Percentiles rank a stretch among this genome's conserved stretches.
phyloP scores from a whole-genome alignment of 257 asterid species.

The Jacaranda copaia region DNA sequence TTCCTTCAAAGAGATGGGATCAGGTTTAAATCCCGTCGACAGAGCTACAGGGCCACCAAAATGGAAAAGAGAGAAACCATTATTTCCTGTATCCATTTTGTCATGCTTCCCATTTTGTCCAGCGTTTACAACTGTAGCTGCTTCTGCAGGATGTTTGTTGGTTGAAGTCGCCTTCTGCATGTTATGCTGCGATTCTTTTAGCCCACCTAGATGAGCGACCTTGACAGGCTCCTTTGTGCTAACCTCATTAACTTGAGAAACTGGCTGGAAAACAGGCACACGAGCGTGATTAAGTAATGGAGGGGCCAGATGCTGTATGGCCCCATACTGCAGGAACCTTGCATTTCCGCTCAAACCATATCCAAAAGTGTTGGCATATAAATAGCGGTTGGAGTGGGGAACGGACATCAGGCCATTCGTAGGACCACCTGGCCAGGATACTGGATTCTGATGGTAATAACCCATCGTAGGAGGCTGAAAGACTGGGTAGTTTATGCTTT shows the following conservation, averaged over 20 bases:
- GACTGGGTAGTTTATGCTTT: slow-evolving; percentile 65
- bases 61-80: slow-evolving; percentile 94
- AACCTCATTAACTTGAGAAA: slow-evolving; percentile 59
- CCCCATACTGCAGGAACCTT: slow-evolving; percentile 69
- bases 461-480: slow-evolving; percentile 76
- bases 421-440: slow-evolving; percentile 70
- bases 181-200: slow-evolving; percentile 41
- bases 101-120: slow-evolving; percentile 50
- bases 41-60: slow-evolving; percentile 88
- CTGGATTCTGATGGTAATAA: slow-evolving; percentile 78
- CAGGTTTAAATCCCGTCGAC: slow-evolving; percentile 66
- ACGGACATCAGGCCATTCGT: slow-evolving; percentile 69
- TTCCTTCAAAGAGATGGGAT: slow-evolving; percentile 56
- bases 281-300: slow-evolving; percentile 62
- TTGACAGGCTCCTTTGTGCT: slow-evolving; percentile 49
- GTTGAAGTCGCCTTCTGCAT: slow-evolving; percentile 41
- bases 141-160: slow-evolving; percentile 44
- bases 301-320: slow-evolving; percentile 65
- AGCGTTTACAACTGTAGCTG: slow-evolving; percentile 44
- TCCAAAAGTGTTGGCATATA: slow-evolving; percentile 61
- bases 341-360: slow-evolving; percentile 74
- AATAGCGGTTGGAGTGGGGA: slow-evolving; percentile 74
- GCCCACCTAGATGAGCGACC: slow-evolving; percentile 40
- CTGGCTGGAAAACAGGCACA: slow-evolving; percentile 64
- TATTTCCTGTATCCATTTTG: slow-evolving; percentile 47